Base-by-base conservation (phyloP, 805 yeast genomes). In the Scheffersomyces coipomensis region DNA sequence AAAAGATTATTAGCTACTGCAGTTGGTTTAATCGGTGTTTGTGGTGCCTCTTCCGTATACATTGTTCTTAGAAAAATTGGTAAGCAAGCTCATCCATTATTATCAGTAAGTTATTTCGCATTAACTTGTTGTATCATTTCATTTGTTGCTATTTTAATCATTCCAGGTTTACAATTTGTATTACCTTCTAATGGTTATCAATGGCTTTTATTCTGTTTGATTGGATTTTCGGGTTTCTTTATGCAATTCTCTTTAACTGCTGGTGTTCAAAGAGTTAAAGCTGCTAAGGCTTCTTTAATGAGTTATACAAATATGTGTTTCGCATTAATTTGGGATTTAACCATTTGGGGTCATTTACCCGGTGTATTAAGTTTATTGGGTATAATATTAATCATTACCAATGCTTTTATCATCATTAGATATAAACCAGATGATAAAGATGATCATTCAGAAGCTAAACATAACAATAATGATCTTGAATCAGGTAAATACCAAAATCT, bases 201-300 rank as follows among this genome's bases (percentile, higher is more conserved):
- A 58, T 86, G 95, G 93, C 46, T 64, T 2, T 62, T 85, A 16
- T 73, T 89, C 46, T 39, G 64, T 1, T 55, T 73, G 17, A 72
- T 88, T 42, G 96, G 96, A 2, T 44, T 83, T 2, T 73, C 85
- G 38, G 97, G 97, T 0, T 90, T 89, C 60, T 62, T 81, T 43
- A 85, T 84, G 82, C 97, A 90, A 58, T 82, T 81, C 52, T 64
- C 83, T 26, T 61, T 86, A 34, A 86, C 97, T 0, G 79, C 87
- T 7, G 97, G 96, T 1, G 75, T 89, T 36, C 95, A 88, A 57
- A 69, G 87, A 39, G 96, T 86, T 46, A 67, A 69, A 37, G 95
- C 96, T 0, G 80, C 88, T 3, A 73, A 85, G 40, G 87, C 89
- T 0, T 73, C 90, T 10, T 72, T 86, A 44, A 81, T 88, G 79